Evolutionary conservation across 1,284 basidiomycete genomes (phyloP).

Genomic region (Melampsora occidentalis): DNA sequence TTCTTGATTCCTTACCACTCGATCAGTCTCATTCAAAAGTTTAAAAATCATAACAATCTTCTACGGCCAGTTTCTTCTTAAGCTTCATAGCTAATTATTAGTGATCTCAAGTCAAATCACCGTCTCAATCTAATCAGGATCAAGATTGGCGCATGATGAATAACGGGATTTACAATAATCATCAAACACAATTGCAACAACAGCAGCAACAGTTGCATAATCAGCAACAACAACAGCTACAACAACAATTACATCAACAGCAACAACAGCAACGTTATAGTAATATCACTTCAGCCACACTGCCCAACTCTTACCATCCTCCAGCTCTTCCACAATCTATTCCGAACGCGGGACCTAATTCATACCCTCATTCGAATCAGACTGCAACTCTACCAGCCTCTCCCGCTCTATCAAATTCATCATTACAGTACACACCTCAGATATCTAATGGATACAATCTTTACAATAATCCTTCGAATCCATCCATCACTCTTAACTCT

Average conservation of each 20-base stretch:
- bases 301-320: constrained; percentile 26
- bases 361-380: constrained; percentile 23
- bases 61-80: too few relatives aligned
- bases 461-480: constrained; percentile 8
- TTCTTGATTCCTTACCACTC: too few relatives aligned
- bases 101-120: too few relatives aligned
- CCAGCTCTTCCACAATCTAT: constrained; percentile 8
- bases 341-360: constrained; percentile 11
- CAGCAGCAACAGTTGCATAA: constrained; percentile 23
- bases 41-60: too few relatives aligned
- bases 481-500: constrained; percentile 11
- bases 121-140: too few relatives aligned
- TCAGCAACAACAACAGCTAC: constrained; percentile 24
- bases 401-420: constrained; percentile 40
- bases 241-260: constrained; percentile 25
- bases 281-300: constrained; percentile 3
- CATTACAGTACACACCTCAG: constrained; percentile 28
- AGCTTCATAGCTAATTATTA: too few relatives aligned
- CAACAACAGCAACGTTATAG: constrained; percentile 15
- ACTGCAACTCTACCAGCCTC: constrained; percentile 11
- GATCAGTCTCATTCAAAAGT: too few relatives aligned
- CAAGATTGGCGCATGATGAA: not conserved
- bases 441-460: constrained; percentile 10
- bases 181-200: constrained; percentile 20
- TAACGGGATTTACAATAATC: constrained; percentile 18